Evolutionary conservation across 352 stramenopile species (phyloP), one percentile per base, ranked within the genome.

Genomic region (Pythium sukuiense): DNA sequence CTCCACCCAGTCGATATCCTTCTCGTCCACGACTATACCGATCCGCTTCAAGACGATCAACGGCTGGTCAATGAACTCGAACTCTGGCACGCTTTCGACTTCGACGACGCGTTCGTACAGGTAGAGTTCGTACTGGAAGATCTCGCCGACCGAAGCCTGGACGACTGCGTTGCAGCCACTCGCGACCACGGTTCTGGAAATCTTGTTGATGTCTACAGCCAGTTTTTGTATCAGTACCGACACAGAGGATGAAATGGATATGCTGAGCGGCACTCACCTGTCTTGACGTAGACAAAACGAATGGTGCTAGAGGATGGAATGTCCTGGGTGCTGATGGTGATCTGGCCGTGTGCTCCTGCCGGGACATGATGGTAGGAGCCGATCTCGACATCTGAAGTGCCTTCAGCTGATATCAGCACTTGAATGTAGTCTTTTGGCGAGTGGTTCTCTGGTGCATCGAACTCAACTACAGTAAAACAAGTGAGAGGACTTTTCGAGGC

Each of bases 101-200:
- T 95, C 87, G n/a, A 95, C 85, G 5, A 95, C 85, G 7, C 87
- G 87, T 45, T 95, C 84, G 59, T 95, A 95, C 58, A 95, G 67
- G 63, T 87, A 95, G 63, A 95, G 63, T 58, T 95, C 87, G 63
- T 93, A 95, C 76, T 95, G 87, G 70, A 95, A 93, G 32, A 95
- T 93, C 70, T 95, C 87, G 7, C 85, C 85, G 26, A 95, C 85
- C 2, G 84, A 93, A 16, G 83, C 79, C 60, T 95, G 85, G 6
- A 95, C 83, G 9, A 93, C 77, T 6, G 87, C 87, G 57, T 93
- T 95, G 70, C 87, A 95, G 32, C 87, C 87, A 58, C 87, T 95
- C 7, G 87, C 87, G 1, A 95, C 82, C n/a, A 95, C 87, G 32
- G 89, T 69, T 27, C 87, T 72, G 5, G 82, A 89, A 60, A 95